Evolutionary conservation across 352 stramenopile species (phyloP), one percentile per base, ranked within the genome.

Genomic region (Globisporangium carolinianum): DNA sequence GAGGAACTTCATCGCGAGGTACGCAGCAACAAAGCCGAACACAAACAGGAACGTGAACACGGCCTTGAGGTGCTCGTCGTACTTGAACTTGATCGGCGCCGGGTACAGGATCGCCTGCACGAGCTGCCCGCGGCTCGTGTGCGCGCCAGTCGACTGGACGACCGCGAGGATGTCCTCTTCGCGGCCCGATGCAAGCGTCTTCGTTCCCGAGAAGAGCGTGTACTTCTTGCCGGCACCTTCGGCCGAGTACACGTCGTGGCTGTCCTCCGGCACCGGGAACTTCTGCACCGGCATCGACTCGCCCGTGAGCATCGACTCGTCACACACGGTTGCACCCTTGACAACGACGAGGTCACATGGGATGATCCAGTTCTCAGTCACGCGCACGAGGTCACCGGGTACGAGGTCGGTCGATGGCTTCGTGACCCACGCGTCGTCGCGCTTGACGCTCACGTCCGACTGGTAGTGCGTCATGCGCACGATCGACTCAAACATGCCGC

Each of bases 261-360:
- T 85, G 53, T 78, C 68, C 38, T 69, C 66, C 0, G 78, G 76
- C 15, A 86, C 51, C 8, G 78, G 76, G 62, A 86, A 84, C 62
- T 97, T 97, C 51, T 85, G 78, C 47, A 97, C 85, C 1, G 89
- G 88, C 69, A 94, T 95, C 12, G 87, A 89, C 58, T 92, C 83
- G 39, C 83, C 83, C 10, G 80, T 92, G 5, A 92, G 63, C 71
- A 83, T 82, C 0, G 78, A 86, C 60, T 92, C 83, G 56, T 92
- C 77, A 37, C 79, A 88, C 14, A 92, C 74, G 4, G 74, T 81
- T 0, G 70, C 70, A 42, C 83, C 83, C 60, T 85, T 85, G 41
- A 89, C 64, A 42, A 92, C 69, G 35, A 87, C 69, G 50, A 92
- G 55, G 38, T 92, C 83, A 37, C 80, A 91, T 42, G 79, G 80